Evolutionary conservation across 78 protist species (phyloP), one percentile per base, ranked within the genome.

Genomic region (Cavenderia fasciculata): DNA sequence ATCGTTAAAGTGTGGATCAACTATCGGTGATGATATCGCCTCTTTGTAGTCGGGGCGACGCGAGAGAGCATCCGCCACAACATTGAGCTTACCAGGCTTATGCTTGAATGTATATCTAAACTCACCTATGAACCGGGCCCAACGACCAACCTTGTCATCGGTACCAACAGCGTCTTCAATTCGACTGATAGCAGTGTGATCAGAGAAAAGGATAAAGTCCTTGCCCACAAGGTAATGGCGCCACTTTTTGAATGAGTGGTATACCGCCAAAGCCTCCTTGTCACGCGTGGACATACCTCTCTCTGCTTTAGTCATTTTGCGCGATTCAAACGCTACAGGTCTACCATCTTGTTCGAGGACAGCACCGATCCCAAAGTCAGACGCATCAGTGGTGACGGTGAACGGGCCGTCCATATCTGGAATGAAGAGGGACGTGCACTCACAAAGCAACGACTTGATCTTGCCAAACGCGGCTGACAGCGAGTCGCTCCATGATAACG

Each of bases 301-400:
- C 31, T 87, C 94, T 4, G 85, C 77, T 4, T 16, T 33, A 2
- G 19, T 33, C 12, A 87, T 43, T 21, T 66, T 65, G 21, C 76
- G 14, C 3, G 78, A 65, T 66, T 63, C 66, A 43, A 51, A 87
- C 19, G 76, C 79, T 6, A 87, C 85, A 2, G 40, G 47, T 31
- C 38, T 40, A 14, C 56, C 68, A 29, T 46, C 54, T 41, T 87
- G 94, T 14, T 31, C 21, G 18, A 87, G n/a, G 11, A 76, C 74
- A 46, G 61, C 94, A 21, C 85, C 78, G 6, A 87, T 33, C 16
- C 73, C 85, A 11, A 33, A 52, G 68, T 86, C 71, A 0, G 63
- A 63, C 0, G 92, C 92, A 27, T 86, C 92, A 12, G 91, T 85
- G 4, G 16, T 59, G 11, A 87, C 1, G 2, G 21, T 36, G 8